These are phyloP conservation scores for Phialemoniopsis sp. DNA, from an alignment of 2,329 filamentous ascomycete species.

Conservation along the genomic window DNA sequence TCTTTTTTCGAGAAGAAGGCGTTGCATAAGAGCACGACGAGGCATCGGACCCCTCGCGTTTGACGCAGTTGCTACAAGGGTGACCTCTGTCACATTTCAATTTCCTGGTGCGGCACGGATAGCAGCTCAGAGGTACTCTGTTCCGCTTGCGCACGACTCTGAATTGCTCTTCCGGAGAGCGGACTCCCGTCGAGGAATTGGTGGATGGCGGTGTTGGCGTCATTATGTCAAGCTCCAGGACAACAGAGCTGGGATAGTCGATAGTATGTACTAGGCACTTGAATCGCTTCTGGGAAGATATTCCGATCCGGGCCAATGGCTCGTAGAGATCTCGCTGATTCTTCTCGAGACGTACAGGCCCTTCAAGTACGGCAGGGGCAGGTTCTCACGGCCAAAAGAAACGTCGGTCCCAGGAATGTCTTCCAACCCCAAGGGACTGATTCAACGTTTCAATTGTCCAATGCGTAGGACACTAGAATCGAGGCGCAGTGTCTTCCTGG, in stretches of 20 bases:
- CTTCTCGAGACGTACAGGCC: no score
- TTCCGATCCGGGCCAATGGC: no score
- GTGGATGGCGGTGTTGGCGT: slow-evolving; percentile 75
- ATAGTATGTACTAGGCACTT: no score
- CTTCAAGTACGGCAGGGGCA: not conserved
- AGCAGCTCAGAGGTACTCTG: slow-evolving; percentile 85
- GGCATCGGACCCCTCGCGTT: slow-evolving; percentile 79
- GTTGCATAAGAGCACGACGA: slow-evolving; percentile 81
- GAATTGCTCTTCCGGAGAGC: slow-evolving; percentile 82
- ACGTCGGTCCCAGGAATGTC: not conserved
- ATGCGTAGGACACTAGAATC: no score
- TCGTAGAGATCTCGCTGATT: no score
- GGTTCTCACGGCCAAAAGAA: slow-evolving; percentile 2
- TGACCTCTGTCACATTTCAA: slow-evolving; percentile 90
- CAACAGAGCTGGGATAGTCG: not conserved
- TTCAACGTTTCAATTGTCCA: no score
- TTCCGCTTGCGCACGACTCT: slow-evolving; percentile 90
- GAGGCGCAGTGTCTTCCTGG: no score
- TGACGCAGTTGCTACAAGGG: slow-evolving; percentile 92
- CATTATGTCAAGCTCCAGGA: no score
- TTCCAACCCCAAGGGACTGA: no score
- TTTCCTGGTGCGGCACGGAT: slow-evolving; percentile 89
- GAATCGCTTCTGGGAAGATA: no score
- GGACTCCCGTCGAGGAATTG: slow-evolving; percentile 68
- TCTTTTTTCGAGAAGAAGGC: slow-evolving; percentile 68